Evolutionary conservation across 176 grass and related monocot species (phyloP).

Genomic region (Oryza australiensis): DNA sequence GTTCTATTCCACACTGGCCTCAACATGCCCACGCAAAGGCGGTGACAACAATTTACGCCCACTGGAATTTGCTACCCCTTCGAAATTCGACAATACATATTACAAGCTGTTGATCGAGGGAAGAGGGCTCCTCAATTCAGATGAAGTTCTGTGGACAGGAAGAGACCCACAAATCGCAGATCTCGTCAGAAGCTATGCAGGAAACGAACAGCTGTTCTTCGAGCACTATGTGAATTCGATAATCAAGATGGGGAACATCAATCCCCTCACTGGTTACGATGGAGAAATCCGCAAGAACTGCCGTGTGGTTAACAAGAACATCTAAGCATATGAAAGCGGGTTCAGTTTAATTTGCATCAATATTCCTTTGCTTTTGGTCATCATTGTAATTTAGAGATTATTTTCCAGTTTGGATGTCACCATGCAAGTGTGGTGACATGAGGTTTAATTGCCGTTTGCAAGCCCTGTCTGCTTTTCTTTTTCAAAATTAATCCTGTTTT

Average conservation of each 20-base stretch:
- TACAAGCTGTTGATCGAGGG: slow-evolving; percentile 69
- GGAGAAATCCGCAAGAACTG: slow-evolving; percentile 77
- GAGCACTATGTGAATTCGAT: slow-evolving; percentile 73
- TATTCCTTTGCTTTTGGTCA: slow-evolving; percentile 40
- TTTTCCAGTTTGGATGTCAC: slow-evolving; percentile 25
- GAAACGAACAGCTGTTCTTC: slow-evolving; percentile 65
- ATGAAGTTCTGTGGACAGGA: slow-evolving; percentile 75
- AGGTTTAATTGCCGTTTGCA: slow-evolving; percentile 28
- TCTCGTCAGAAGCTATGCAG: slow-evolving; percentile 67
- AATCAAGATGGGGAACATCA: slow-evolving; percentile 72
- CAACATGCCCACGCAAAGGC: slow-evolving; percentile 59
- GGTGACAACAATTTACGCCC: slow-evolving; percentile 59
- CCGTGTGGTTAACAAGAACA: slow-evolving; percentile 47
- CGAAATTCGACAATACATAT: slow-evolving; percentile 82
- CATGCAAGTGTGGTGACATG: slow-evolving; percentile 33
- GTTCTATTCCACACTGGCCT: slow-evolving; percentile 53
- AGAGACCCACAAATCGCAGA: slow-evolving; percentile 46
- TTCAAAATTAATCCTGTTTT: neutral
- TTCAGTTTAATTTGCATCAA: neutral
- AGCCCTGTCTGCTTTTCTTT: slow-evolving; percentile 1
- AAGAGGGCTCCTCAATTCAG: slow-evolving; percentile 75
- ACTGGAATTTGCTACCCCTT: slow-evolving; percentile 52
- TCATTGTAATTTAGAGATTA: neutral
- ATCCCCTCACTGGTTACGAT: slow-evolving; percentile 49
- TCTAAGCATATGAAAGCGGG: slow-evolving; percentile 26